Conservation (phyloP, 2,329 filamentous ascomycete genomes). For the Neonectria neomacrospora region DNA sequence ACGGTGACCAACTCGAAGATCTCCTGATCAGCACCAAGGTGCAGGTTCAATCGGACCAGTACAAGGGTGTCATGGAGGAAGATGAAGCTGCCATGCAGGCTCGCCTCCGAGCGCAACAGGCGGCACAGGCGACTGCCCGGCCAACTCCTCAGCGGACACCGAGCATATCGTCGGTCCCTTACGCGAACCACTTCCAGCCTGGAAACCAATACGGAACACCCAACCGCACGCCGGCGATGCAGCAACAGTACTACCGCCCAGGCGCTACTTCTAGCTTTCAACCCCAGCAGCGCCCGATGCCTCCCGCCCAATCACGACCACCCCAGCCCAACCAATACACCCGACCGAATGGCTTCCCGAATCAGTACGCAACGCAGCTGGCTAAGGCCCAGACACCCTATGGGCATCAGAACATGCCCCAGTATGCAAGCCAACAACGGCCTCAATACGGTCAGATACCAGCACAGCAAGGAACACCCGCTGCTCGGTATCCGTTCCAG, state of each 20-base stretch:
- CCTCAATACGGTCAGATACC: constrained; percentile 56
- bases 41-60: constrained; percentile 76
- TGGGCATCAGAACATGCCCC: constrained; percentile 61
- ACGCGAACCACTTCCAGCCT: constrained; percentile 56
- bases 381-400: constrained; percentile 64
- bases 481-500: constrained; percentile 56
- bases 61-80: constrained; percentile 84
- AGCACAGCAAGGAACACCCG: constrained; percentile 54
- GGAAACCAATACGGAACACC: constrained; percentile 60
- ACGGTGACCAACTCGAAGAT: constrained; percentile 86
- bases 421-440: constrained; percentile 60
- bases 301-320: constrained; percentile 49
- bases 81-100: constrained; percentile 73
- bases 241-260: constrained; percentile 58
- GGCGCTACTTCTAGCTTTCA: constrained; percentile 56
- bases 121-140: constrained; percentile 49
- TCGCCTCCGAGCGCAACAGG: constrained; percentile 55
- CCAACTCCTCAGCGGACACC: constrained; percentile 54
- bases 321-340: constrained; percentile 62
- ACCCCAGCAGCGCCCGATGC: constrained; percentile 52
- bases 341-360: constrained; percentile 59
- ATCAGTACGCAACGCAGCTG: constrained; percentile 61
- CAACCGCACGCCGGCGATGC: constrained; percentile 56
- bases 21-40: constrained; percentile 85
- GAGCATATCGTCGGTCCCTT: constrained; percentile 52